A percentile compares a stretch with the other conserved stretches of the same genome.
Evolutionary conservation across 768 basidiomycete genomes (phyloP).

Genomic region (Phlebiopsis gigantea): DNA sequence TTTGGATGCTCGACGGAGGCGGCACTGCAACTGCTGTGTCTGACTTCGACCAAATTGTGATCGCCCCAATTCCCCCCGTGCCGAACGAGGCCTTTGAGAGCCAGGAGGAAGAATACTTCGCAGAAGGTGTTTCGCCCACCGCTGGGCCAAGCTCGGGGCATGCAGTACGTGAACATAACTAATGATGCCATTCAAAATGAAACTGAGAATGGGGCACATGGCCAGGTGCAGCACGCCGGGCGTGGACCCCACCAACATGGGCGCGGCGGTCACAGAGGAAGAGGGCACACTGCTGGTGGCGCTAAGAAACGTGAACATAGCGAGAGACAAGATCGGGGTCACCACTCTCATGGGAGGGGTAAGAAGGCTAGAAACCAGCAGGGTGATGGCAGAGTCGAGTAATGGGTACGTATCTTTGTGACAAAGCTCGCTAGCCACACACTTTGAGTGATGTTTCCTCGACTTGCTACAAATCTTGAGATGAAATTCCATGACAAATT

Average conservation of each 20-base stretch:
- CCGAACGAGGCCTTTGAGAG: background rate
- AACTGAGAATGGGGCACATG: background rate
- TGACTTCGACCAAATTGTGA: conserved; percentile 35
- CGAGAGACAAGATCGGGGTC: background rate
- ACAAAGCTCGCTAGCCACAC: too few species aligned
- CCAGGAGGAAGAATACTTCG: background rate
- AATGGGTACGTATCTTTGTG: background rate
- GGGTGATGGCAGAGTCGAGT: background rate
- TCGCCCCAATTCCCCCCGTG: conserved; percentile 11
- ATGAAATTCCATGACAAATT: too few species aligned
- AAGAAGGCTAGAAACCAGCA: background rate
- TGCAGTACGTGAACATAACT: background rate
- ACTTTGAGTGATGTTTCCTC: too few species aligned
- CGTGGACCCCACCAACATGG: background rate
- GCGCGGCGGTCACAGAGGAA: background rate
- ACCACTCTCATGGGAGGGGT: background rate
- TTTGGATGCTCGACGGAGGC: conserved; percentile 22
- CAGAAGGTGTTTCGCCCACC: background rate
- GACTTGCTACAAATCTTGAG: too few species aligned
- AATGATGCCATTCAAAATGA: background rate
- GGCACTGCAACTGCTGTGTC: conserved; percentile 46
- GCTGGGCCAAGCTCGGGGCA: background rate
- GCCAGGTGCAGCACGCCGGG: background rate
- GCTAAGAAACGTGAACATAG: background rate
- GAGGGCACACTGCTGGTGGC: background rate